Evolutionary conservation across 1,284 basidiomycete genomes (phyloP).

Genomic region (Apiotrichum domesticum): DNA sequence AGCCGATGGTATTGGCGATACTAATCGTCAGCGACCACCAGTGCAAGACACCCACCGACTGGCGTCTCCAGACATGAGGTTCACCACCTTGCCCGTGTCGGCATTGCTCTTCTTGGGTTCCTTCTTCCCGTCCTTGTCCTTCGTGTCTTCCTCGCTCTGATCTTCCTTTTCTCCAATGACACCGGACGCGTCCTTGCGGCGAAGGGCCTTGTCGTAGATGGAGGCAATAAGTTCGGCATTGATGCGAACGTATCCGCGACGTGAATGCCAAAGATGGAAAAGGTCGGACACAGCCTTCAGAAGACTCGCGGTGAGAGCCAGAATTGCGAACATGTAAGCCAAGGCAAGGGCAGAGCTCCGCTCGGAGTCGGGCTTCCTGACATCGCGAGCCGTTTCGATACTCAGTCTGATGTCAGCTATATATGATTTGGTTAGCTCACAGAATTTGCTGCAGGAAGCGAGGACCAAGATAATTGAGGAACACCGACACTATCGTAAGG

Average conservation of each 20-base stretch:
- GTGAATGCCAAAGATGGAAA: constrained; percentile 69
- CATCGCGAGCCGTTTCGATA: neutral
- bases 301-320: constrained; percentile 58
- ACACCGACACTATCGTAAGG: constrained; percentile 59
- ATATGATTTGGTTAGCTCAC: constrained; percentile 14
- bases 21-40: constrained; percentile 1
- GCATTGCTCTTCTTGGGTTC: constrained; percentile 39
- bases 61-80: constrained; percentile 48
- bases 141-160: constrained; percentile 14
- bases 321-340: constrained; percentile 66
- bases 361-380: neutral
- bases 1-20: constrained; percentile 34
- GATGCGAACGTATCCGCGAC: constrained; percentile 64
- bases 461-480: constrained; percentile 58
- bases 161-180: constrained; percentile 55
- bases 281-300: constrained; percentile 64
- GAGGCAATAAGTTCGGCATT: constrained; percentile 65
- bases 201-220: constrained; percentile 85
- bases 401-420: neutral
- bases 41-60: constrained; percentile 9
- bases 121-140: constrained; percentile 34
- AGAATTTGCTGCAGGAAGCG: constrained; percentile 49
- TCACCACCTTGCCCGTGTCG: constrained; percentile 50
- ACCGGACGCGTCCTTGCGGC: constrained; percentile 76
- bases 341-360: neutral